Base-by-base conservation (phyloP, 2,329 filamentous ascomycete genomes). In the Colletotrichum sp. region DNA sequence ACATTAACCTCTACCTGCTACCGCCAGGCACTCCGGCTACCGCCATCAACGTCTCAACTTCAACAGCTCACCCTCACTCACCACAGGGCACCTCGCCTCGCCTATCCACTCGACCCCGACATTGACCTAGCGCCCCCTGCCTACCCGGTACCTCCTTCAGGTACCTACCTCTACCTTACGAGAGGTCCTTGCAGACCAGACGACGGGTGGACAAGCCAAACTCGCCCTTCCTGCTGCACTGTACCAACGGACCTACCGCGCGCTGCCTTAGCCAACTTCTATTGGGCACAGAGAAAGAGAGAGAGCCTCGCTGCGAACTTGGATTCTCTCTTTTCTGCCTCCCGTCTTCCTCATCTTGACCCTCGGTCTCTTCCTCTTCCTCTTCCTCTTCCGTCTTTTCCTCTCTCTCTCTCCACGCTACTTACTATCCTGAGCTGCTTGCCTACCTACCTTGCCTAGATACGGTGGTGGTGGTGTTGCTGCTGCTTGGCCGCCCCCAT, bases 171-270 rank as follows among this genome's bases (percentile, higher is more conserved):
- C 34, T 43, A 71, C 43, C 64, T 65, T 58, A 58, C 70, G 58
- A 73, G 74, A 48, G 74, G 74, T 70, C 70, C 74, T 73, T 75
- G 73, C 74, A 69, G 70, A 67, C 56, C 48, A 75, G 30, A 66
- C 32, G 62, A 71, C 43, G n/a, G 58, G 32, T 32, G 28, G 58
- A 34, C 69, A 43, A 39, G 66, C 70, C 73, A 75, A 72, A 68
- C 32, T 61, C 30, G 67, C 32, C 34, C 52, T 28, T 56, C 25
- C 52, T 28, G 18, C 58, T 32, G 58, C 58, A 48, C 66, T 34
- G 60, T 36, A 48, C 60, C 56, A 34, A 64, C 56, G 56, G 68
- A 64, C 67, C 56, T 61, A 64, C n/a, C 30, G 61, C 32, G 18
- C 43, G 43, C 43, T 22, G 43, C 58, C 18, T 39, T 61, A 18